Evolutionary conservation across 768 basidiomycete genomes (phyloP).

Genomic region (Mycena galopus): DNA sequence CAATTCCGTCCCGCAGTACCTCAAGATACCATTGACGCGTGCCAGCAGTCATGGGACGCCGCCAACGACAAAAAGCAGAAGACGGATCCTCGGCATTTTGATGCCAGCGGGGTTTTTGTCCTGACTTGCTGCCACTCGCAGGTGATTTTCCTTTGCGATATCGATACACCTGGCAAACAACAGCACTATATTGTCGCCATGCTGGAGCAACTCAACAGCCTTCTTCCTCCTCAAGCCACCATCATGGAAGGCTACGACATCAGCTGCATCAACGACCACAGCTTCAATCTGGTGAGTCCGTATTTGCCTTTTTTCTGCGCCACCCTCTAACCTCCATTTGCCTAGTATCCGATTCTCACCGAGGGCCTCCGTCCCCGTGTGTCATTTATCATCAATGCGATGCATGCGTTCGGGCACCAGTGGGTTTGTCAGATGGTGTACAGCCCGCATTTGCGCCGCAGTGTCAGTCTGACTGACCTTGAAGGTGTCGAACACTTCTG

Average conservation of each 20-base stretch:
- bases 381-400: slow-evolving; percentile 44
- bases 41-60: slow-evolving; percentile 40
- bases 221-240: slow-evolving; percentile 45
- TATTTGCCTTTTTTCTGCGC: not conserved
- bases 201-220: slow-evolving; percentile 44
- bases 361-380: slow-evolving; percentile 35
- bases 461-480: slow-evolving; percentile 50
- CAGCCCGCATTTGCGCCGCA: slow-evolving; percentile 45
- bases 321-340: too few relatives aligned
- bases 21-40: too few relatives aligned
- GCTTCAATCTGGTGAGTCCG: slow-evolving; percentile 37
- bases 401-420: slow-evolving; percentile 53
- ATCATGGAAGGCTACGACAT: slow-evolving; percentile 49
- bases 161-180: slow-evolving; percentile 54
- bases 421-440: slow-evolving; percentile 52
- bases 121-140: slow-evolving; percentile 55
- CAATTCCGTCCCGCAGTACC: too few relatives aligned
- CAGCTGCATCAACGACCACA: slow-evolving; percentile 46
- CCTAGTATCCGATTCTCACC: slow-evolving; percentile 19
- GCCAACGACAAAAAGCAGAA: slow-evolving; percentile 47
- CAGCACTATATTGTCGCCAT: slow-evolving; percentile 54
- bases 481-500: slow-evolving; percentile 52
- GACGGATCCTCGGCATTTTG: slow-evolving; percentile 41
- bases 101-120: slow-evolving; percentile 53
- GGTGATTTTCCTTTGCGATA: slow-evolving; percentile 48